Base-by-base conservation (phyloP, 345 rosid species). In the Mangifera indica region DNA sequence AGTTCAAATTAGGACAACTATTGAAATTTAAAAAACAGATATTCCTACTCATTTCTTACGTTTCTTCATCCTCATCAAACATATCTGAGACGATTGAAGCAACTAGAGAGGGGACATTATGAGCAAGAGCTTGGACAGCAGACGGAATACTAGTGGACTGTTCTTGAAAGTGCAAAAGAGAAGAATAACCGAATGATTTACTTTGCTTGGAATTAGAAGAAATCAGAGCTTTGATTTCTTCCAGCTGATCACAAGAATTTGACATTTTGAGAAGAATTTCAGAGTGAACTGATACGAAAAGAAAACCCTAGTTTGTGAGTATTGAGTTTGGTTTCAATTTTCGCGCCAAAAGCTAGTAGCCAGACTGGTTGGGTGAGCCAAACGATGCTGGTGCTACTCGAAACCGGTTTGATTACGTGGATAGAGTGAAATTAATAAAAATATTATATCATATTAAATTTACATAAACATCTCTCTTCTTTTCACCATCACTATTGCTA, bases 151-250 rank as follows among this genome's bases (percentile, higher is more conserved):
- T 44, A 40, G 29, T 59, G 42, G 84, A 81, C 14, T 79, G 79
- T 67, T 82, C 81, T 72, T 84, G 87, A n/a, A 83, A 73, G 62
- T 66, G 74, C 6, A 80, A 44, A 0, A 86, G 81, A 29, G 74
- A 63, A 46, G 85, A 77, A 79, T 84, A 88, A 21, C 79, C 89
- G 34, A 67, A 68, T 15, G 85, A 72, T 73, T 71, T 84, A 72
- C 64, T 77, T 7, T 73, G 17, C 70, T 76, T 81, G 18, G 65
- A 69, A 57, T 66, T 78, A 25, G 86, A 76, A 53, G 61, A 55
- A n/a, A 82, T 75, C 20, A 79, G 70, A 60, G 69, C n/a, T 71
- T 60, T 80, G 69, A 83, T 76, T 74, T 83, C 84, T 26, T 81
- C 77, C 10, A 83, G 66, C 60, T 78, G 76, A 59, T 42, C 76